A percentile compares a stretch with the other conserved stretches of the same genome.
Evolutionary conservation across 2,329 filamentous ascomycete genomes (phyloP).

Genomic region (Ascochyta viciae-villosae): DNA sequence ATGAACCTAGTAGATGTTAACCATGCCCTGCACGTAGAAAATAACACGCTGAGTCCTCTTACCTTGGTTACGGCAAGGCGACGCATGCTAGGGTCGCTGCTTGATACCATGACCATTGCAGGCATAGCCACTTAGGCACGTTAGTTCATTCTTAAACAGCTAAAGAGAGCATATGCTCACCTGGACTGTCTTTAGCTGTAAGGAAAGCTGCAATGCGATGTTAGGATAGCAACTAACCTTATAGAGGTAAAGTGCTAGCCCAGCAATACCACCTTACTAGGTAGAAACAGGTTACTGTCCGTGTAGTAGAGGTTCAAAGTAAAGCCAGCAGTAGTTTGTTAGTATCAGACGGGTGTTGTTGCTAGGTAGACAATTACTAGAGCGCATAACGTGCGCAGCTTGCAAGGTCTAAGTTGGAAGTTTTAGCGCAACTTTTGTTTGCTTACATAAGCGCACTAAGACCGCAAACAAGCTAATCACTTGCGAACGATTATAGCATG

Average conservation of each 20-base stretch:
- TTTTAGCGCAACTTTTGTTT: neutral
- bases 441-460: neutral
- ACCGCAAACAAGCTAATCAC: neutral
- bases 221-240: neutral
- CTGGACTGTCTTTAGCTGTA: neutral
- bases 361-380: neutral
- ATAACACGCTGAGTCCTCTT: neutral
- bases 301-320: neutral
- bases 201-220: neutral
- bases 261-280: neutral
- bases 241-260: neutral
- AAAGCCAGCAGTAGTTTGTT: neutral
- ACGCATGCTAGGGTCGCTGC: conserved; percentile 22
- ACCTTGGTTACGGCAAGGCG: conserved; percentile 37
- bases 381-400: neutral
- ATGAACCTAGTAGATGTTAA: conserved; percentile 25
- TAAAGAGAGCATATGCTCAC: neutral
- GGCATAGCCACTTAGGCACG: conserved; percentile 30
- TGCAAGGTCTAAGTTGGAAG: neutral
- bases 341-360: neutral
- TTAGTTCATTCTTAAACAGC: conserved; percentile 8
- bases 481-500: neutral
- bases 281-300: neutral
- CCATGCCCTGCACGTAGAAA: conserved; percentile 6
- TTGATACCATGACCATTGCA: conserved; percentile 37